Conservation (phyloP, 2,329 filamentous ascomycete genomes). For the Monilinia fructigena region DNA sequence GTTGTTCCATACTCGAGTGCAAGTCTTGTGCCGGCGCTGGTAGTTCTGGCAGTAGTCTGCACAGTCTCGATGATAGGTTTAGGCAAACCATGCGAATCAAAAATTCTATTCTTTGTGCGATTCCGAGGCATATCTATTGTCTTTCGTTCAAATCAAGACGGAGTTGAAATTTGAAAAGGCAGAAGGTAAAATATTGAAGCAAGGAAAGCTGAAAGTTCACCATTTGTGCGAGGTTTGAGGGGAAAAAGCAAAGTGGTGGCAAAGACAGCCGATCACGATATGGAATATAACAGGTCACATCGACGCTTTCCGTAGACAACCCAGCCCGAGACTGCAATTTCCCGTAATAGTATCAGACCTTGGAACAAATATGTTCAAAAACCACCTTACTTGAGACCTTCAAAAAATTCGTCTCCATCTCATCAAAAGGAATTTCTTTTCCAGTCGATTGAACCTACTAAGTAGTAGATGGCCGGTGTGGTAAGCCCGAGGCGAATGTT, state of each 20-base stretch:
- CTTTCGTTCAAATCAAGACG: neutral
- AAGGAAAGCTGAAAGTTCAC: constrained; percentile 16
- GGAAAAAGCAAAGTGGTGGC: constrained; percentile 16
- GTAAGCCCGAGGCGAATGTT: too few species aligned
- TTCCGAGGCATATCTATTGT: constrained; percentile 12
- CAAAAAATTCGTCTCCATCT: too few species aligned
- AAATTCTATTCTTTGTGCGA: neutral
- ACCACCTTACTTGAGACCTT: neutral
- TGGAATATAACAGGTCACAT: constrained; percentile 11
- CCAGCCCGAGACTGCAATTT: constrained; percentile 5
- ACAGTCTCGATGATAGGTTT: constrained; percentile 8
- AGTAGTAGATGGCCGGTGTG: too few species aligned
- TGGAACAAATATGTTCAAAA: neutral
- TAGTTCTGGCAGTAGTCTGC: neutral
- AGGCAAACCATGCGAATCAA: constrained; percentile 4
- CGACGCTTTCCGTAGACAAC: neutral
- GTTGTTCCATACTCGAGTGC: neutral
- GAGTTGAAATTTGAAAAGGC: neutral
- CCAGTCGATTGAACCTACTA: too few species aligned
- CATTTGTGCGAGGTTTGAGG: constrained; percentile 12
- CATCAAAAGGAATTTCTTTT: too few species aligned
- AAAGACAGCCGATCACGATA: constrained; percentile 9
- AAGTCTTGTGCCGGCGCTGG: neutral
- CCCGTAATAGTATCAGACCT: neutral
- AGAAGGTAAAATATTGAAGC: constrained; percentile 3